Evolutionary conservation across 805 yeast genomes (phyloP).

Genomic region (Cyberlindnera nakhonratchasimensis): DNA sequence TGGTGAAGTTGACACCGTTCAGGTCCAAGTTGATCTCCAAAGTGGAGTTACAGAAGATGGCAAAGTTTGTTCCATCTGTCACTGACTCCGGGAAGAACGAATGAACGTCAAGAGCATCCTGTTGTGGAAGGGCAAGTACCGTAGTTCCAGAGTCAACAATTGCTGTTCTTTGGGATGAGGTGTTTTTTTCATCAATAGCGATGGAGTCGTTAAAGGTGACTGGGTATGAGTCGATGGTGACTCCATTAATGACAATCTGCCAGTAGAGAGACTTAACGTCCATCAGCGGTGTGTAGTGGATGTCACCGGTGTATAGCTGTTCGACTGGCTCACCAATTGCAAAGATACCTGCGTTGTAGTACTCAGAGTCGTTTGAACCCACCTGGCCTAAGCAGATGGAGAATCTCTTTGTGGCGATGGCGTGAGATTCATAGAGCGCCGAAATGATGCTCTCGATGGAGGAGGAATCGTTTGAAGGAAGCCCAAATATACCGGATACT

Average conservation of each 20-base stretch:
- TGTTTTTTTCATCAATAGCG: constrained; percentile 4
- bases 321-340: constrained; percentile 40
- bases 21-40: constrained; percentile 39
- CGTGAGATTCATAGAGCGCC: constrained; percentile 33
- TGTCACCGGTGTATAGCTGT: constrained; percentile 38
- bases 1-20: constrained; percentile 42
- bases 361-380: constrained; percentile 21
- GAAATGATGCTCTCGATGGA: constrained; percentile 39
- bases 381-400: constrained; percentile 41
- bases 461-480: constrained; percentile 44
- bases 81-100: constrained; percentile 46
- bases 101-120: constrained; percentile 53
- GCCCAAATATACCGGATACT: constrained; percentile 59
- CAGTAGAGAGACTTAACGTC: constrained; percentile 42
- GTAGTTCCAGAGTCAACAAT: constrained; percentile 69
- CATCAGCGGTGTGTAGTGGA: constrained; percentile 39
- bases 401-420: constrained; percentile 38
- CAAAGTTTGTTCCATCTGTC: constrained; percentile 62
- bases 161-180: constrained; percentile 35
- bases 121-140: constrained; percentile 49
- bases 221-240: constrained; percentile 33
- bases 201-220: constrained; percentile 32
- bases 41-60: constrained; percentile 53
- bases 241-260: constrained; percentile 43
- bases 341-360: constrained; percentile 36